phyloP scores from a whole-genome alignment of 306 rosid genomes.

The Sicyos baderoa region DNA sequence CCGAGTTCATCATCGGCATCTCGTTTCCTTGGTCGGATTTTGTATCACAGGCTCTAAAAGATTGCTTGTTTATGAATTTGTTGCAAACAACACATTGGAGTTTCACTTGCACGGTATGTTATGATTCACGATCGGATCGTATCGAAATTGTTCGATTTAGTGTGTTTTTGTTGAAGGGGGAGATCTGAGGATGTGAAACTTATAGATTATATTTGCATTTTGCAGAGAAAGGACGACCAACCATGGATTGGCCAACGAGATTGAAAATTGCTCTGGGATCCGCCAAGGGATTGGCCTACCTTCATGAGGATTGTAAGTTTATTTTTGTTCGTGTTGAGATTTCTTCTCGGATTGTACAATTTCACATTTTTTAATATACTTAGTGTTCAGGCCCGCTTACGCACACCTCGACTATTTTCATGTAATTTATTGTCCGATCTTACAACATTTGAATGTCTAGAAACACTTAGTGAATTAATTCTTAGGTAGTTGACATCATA shows the following conservation, averaged over 20 bases:
- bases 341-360: not conserved
- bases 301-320: constrained; percentile 92
- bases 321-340: constrained; percentile 1
- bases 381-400: too few species aligned
- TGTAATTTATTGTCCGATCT: too few species aligned
- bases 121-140: not conserved
- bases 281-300: constrained; percentile 93
- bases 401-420: too few species aligned
- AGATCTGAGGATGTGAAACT: constrained; percentile 14
- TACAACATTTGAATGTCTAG: too few species aligned
- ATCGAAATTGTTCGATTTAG: not conserved
- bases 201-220: constrained; percentile 12
- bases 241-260: constrained; percentile 90
- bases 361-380: not conserved
- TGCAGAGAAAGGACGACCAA: constrained; percentile 79
- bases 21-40: constrained; percentile 91
- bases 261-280: constrained; percentile 75
- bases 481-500: too few species aligned
- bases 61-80: constrained; percentile 88
- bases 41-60: constrained; percentile 70
- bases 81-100: constrained; percentile 77
- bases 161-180: too few species aligned
- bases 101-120: constrained; percentile 79
- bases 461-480: too few species aligned
- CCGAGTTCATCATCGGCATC: constrained; percentile 93